phyloP scores from a whole-genome alignment of 768 basidiomycete species.

The Mycena latifolia region DNA sequence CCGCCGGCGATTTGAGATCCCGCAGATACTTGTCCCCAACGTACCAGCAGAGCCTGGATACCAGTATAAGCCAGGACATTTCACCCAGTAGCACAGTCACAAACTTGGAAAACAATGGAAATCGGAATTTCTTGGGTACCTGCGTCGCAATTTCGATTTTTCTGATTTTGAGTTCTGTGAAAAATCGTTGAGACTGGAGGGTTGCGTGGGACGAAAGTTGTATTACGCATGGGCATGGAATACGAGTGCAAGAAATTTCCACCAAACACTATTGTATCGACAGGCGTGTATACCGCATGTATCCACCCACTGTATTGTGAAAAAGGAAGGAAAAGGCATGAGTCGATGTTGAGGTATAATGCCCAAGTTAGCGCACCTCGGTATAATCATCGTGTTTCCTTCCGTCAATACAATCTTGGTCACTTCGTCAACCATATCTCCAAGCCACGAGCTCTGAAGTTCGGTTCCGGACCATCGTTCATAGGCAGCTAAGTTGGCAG shows the following conservation, averaged over 20 bases:
- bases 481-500: conserved; percentile 88
- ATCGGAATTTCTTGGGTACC: conserved; percentile 93
- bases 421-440: conserved; percentile 93
- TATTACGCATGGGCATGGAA: conserved; percentile 86
- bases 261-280: conserved; percentile 94
- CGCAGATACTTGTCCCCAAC: conserved; percentile 85
- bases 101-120: conserved; percentile 84
- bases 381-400: conserved; percentile 95
- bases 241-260: conserved; percentile 98
- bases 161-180: conserved; percentile 84
- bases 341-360: not conserved
- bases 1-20: conserved; percentile 69
- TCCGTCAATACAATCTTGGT: conserved; percentile 81
- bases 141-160: conserved; percentile 94
- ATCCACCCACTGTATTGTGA: conserved; percentile 83
- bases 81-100: conserved; percentile 38
- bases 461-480: conserved; percentile 96
- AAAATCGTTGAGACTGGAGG: conserved; percentile 4
- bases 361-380: conserved; percentile 49
- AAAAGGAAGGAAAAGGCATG: not conserved
- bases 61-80: conserved; percentile 28
- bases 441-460: conserved; percentile 91
- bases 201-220: conserved; percentile 18
- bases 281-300: conserved; percentile 96
- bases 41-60: conserved; percentile 87